phyloP scores from a whole-genome alignment of 148 eudicot species.

The Cornus kousa region DNA sequence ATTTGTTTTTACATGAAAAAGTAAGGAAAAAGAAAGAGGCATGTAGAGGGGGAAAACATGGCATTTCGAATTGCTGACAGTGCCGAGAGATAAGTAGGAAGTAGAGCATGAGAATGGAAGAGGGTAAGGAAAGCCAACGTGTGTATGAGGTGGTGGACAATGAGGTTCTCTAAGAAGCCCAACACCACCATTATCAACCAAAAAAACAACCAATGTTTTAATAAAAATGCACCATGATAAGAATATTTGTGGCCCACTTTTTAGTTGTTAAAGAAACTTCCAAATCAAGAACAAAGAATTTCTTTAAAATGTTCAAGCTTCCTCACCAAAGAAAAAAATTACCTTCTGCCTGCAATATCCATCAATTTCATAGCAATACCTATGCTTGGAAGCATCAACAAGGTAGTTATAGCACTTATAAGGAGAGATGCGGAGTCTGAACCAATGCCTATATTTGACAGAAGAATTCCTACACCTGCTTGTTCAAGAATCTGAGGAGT shows the following conservation, averaged over 20 bases:
- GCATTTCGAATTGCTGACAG: background rate
- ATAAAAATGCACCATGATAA: background rate
- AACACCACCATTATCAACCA: too few species aligned
- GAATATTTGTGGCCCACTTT: background rate
- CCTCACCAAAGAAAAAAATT: slow-evolving; percentile 10
- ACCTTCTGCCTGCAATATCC: slow-evolving; percentile 90
- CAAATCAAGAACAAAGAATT: background rate
- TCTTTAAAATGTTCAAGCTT: background rate
- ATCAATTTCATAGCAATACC: slow-evolving; percentile 80
- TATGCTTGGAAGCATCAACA: slow-evolving; percentile 83
- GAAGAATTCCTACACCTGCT: slow-evolving; percentile 83
- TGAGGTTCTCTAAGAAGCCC: too few species aligned
- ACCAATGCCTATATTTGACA: slow-evolving; percentile 59
- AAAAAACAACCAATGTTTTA: background rate
- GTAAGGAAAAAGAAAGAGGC: too few species aligned
- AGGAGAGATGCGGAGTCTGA: slow-evolving; percentile 79
- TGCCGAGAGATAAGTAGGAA: background rate
- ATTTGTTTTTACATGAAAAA: too few species aligned
- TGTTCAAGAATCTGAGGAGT: slow-evolving; percentile 87
- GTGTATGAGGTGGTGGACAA: background rate
- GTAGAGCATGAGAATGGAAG: background rate
- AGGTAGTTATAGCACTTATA: slow-evolving; percentile 64
- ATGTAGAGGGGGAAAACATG: background rate
- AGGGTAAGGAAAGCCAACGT: background rate
- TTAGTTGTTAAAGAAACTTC: background rate